Base-by-base conservation (phyloP, 2,329 filamentous ascomycete species). In the Coleophoma crateriformis region DNA sequence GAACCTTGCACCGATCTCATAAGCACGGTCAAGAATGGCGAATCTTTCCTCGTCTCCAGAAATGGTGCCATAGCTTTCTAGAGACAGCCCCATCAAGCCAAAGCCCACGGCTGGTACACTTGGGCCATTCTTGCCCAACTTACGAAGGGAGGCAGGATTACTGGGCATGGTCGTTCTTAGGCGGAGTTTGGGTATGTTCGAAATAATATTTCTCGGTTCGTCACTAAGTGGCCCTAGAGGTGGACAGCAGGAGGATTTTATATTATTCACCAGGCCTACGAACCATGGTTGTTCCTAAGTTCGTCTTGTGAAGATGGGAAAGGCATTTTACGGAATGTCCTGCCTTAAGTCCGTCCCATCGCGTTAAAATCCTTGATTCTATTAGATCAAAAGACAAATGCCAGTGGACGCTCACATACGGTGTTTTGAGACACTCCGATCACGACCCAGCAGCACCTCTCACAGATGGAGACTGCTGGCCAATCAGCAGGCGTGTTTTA, bases 21-120 rank as follows among this genome's bases (percentile, higher is more conserved):
- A 58, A 3, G 68, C 69, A 3, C 64, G 58, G 49, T 73, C 68
- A 1, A 74, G 62, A 5, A 73, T 48, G 3, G 53, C 56, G 15
- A 73, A 61, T 13, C 64, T 61, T 17, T 70, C 65, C 34, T 65
- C 57, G 14, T 72, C 67, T 4, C 17, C 49, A 1, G 53, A 46
- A 20, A 45, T 33, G 4, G 43, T 19, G 6, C 57, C 55, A 38
- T 59, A 58, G 1, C 49, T 38, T 0, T 27, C 44, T 17, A 46
- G 33, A n/a, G 52, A 53, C 33, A 67, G 45, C 35, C 61, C 61
- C 61, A 67, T 64, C 12, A 58, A 50, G 2, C 64, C 64, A 33
- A 64, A 60, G 33, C 64, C 64, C 7, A 65, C n/a, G 11, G 58
- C 53, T 17, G 59, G 45, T 4, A 67, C 58, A 8, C 52, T 33